Evolutionary conservation across 345 rosid genomes (phyloP).

Genomic region (Populus euphratica): DNA sequence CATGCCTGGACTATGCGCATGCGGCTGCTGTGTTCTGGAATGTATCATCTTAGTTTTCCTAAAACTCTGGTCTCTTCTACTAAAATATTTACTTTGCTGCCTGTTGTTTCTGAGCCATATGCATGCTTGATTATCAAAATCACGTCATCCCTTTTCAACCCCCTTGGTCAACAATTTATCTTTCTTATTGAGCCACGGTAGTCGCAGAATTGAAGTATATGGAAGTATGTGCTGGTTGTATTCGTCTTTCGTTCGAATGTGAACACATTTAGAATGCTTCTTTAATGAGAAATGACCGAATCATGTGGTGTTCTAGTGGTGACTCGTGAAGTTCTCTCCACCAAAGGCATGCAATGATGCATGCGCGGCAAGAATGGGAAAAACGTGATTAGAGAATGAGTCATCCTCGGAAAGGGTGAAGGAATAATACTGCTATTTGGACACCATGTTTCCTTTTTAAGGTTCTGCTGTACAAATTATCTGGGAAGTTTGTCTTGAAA

Average conservation of each 20-base stretch:
- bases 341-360: background rate
- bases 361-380: background rate
- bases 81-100: background rate
- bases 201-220: background rate
- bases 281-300: background rate
- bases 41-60: background rate
- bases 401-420: background rate
- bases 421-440: background rate
- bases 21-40: background rate
- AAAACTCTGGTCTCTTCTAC: too few relatives aligned
- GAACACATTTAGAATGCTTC: background rate
- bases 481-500: background rate
- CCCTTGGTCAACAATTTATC: background rate
- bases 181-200: background rate
- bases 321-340: background rate
- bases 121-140: background rate
- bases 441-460: background rate
- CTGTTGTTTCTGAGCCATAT: background rate
- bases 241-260: background rate
- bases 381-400: background rate
- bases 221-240: too few relatives aligned
- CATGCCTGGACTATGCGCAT: background rate
- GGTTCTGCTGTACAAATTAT: background rate
- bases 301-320: background rate
- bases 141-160: background rate